These are phyloP conservation scores for Mycena galopus DNA, from an alignment of 768 basidiomycete genomes.

Conservation along the genomic window DNA sequence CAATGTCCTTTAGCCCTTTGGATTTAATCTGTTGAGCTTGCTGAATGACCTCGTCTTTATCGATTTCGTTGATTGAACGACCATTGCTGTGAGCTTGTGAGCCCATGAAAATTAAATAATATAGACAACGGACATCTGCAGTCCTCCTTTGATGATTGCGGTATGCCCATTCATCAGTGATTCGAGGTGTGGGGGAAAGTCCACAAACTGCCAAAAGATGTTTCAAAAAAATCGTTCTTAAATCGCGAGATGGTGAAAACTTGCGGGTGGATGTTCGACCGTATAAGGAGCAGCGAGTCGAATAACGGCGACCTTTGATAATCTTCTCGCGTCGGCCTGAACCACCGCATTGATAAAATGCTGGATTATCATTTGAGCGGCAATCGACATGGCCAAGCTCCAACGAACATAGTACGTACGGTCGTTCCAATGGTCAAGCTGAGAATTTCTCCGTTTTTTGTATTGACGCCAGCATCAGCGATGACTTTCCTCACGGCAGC, in stretches of 20 bases:
- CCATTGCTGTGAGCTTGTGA: constrained; percentile 43
- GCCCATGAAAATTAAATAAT: background rate
- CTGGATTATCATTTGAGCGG: constrained; percentile 35
- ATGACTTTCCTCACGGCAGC: constrained; percentile 62
- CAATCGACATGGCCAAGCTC: background rate
- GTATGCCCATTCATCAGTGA: constrained; percentile 47
- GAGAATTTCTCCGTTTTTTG: constrained; percentile 52
- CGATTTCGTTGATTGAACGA: constrained; percentile 49
- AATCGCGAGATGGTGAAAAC: constrained; percentile 46
- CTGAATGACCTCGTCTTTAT: constrained; percentile 58
- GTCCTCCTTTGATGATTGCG: constrained; percentile 51
- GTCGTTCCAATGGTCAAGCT: constrained; percentile 75
- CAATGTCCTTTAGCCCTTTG: constrained; percentile 47
- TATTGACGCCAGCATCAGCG: constrained; percentile 49
- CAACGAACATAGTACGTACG: constrained; percentile 42
- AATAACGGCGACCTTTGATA: constrained; percentile 73
- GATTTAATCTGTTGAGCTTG: constrained; percentile 53
- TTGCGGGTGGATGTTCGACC: constrained; percentile 68
- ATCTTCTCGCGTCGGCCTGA: constrained; percentile 64
- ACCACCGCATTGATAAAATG: constrained; percentile 74
- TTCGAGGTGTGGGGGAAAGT: constrained; percentile 48
- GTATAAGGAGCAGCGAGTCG: constrained; percentile 74
- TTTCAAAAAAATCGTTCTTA: constrained; percentile 33
- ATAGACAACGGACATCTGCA: constrained; percentile 60
- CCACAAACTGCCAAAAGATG: constrained; percentile 50